A percentile compares a stretch with the other conserved stretches of the same genome.
phyloP scores from a whole-genome alignment of 345 rosid species.

The Salix purpurea region DNA sequence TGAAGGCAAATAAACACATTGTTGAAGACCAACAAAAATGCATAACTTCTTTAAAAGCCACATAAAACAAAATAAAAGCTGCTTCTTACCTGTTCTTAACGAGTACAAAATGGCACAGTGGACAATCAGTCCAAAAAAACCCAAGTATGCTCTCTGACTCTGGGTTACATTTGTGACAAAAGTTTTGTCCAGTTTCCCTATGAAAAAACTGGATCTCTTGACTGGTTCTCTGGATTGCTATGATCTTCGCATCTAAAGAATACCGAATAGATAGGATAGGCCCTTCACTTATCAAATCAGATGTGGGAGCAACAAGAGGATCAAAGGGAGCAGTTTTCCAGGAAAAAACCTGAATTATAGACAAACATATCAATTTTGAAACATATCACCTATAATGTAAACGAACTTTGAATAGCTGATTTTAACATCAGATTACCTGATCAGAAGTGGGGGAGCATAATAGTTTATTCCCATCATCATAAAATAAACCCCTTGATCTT shows the following conservation, averaged over 20 bases:
- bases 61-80: slow-evolving; percentile 8
- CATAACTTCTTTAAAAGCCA: neutral
- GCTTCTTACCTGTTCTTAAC: slow-evolving; percentile 79
- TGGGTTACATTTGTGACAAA: slow-evolving; percentile 55
- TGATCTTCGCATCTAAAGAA: slow-evolving; percentile 73
- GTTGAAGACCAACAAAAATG: neutral
- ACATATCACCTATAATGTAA: neutral
- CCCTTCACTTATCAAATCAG: slow-evolving; percentile 77
- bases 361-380: slow-evolving; percentile 9
- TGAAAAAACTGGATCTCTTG: slow-evolving; percentile 66
- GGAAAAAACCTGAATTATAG: slow-evolving; percentile 54
- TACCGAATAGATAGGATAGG: slow-evolving; percentile 66
- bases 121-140: slow-evolving; percentile 95
- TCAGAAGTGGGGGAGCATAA: slow-evolving; percentile 53
- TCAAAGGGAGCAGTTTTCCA: slow-evolving; percentile 77
- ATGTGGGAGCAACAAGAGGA: slow-evolving; percentile 53
- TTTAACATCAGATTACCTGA: slow-evolving; percentile 45
- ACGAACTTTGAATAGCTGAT: neutral
- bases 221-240: slow-evolving; percentile 78
- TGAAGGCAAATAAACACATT: neutral
- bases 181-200: slow-evolving; percentile 67
- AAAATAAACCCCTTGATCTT: slow-evolving; percentile 70
- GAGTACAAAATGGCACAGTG: slow-evolving; percentile 68
- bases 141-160: slow-evolving; percentile 87
- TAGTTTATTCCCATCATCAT: slow-evolving; percentile 87